Base-by-base conservation (phyloP, 257 asterid genomes). In the Solanum pennellii region DNA sequence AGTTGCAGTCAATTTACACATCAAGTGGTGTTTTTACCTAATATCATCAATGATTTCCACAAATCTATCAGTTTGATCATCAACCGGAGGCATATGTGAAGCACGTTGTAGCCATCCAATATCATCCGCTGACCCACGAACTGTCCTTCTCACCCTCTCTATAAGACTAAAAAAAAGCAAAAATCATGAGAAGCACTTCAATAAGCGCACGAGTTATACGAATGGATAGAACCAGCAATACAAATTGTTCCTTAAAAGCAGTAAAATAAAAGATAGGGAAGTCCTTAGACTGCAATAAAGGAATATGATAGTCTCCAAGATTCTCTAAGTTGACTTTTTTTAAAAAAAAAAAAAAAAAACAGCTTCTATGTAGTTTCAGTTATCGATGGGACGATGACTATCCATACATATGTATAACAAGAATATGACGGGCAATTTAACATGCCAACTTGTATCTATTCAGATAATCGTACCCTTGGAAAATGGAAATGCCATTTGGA, bases 51-150 rank as follows among this genome's bases (percentile, higher is more conserved):
- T 94, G 88, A 97, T 93, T 91, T 95, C 98, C 27, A 84, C 74
- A 92, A 93, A 97, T 82, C 97, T 93, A 88, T 87, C 95, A 86
- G 98, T 93, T 83, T 98, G 96, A 90, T 96, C 98, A 90, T 94
- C 97, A 75, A 96, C 97, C 2, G 98, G 98, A 71, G 99, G 99
- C 97, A 95, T 92, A 89, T 94, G 92, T 18, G 94, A 62, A 88
- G 90, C 95, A 84, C 88, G 93, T 75, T 92, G 98, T 88, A 97
- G 87, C 99, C 99, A 97, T 76, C 99, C 99, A 68, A 96, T 97
- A 94, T 97, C 99, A 90, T 94, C 95, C 84, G 99, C 99, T 45
- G 99, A 96, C 85, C 99, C 99, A 29, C 90, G 99, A 88, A 97
- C 95, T n/a, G 99, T 97, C 92, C 88, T 94, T 92, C 92, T 93